Percentiles rank a stretch among this genome's conserved stretches.
Conservation (phyloP, 2,329 filamentous ascomycete species). For the Clonostachys rhizophaga region DNA sequence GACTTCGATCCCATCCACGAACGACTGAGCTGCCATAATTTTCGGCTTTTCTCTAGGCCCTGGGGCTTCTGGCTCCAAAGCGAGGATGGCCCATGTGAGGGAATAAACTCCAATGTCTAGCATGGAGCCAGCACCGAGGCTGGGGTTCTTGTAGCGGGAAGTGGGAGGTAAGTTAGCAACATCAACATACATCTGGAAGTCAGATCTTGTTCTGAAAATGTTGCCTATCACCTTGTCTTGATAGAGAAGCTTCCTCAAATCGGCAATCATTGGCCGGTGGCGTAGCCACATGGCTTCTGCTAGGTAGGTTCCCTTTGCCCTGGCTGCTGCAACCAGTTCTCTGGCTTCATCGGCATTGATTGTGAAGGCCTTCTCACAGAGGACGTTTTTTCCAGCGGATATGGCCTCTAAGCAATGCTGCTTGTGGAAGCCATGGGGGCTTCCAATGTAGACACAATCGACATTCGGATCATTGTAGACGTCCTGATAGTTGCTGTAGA, state of each 20-base stretch:
- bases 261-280: background rate
- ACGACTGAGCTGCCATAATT: constrained; percentile 24
- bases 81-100: background rate
- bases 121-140: background rate
- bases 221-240: background rate
- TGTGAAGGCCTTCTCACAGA: background rate
- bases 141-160: background rate
- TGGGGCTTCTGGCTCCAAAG: constrained; percentile 10
- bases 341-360: background rate
- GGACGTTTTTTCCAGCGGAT: background rate
- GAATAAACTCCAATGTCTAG: background rate
- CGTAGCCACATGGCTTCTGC: background rate
- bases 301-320: background rate
- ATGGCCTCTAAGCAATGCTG: constrained; percentile 36
- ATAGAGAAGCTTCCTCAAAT: constrained; percentile 21
- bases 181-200: constrained; percentile 19
- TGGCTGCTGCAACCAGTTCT: background rate
- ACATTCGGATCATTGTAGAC: constrained; percentile 32
- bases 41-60: constrained; percentile 1
- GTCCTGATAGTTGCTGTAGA: constrained; percentile 32
- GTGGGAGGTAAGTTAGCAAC: constrained; percentile 10
- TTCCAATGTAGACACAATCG: constrained; percentile 39
- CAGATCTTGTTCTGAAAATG: background rate
- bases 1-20: constrained; percentile 23
- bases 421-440: constrained; percentile 36